Conservation (phyloP, 768 basidiomycete genomes). For the Hericium erinaceus region DNA sequence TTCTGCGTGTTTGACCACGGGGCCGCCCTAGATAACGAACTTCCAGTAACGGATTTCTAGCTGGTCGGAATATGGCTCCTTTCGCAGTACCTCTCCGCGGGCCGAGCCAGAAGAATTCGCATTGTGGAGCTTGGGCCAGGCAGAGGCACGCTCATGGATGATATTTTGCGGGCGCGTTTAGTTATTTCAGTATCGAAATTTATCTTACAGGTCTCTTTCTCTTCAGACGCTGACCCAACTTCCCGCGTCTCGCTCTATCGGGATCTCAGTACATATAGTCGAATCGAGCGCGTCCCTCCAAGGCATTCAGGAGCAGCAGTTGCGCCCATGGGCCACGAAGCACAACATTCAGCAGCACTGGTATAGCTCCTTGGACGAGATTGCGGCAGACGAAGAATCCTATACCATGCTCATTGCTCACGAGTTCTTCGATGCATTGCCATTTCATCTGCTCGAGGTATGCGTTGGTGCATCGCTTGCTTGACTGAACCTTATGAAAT, state of each 20-base stretch:
- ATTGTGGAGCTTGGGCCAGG: constrained; percentile 93
- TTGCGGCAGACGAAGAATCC: constrained; percentile 36
- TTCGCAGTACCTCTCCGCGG: constrained; percentile 58
- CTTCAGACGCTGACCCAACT: constrained; percentile 45
- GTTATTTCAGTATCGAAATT: not conserved
- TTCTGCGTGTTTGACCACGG: not conserved
- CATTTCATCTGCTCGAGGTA: constrained; percentile 85
- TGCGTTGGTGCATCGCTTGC: constrained; percentile 5
- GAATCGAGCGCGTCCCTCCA: constrained; percentile 72
- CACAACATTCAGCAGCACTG: constrained; percentile 43
- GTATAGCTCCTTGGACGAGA: constrained; percentile 65
- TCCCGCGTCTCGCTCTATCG: constrained; percentile 23
- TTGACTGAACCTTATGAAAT: not conserved
- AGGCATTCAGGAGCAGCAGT: constrained; percentile 45
- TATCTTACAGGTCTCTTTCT: not conserved
- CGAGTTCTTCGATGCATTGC: constrained; percentile 96
- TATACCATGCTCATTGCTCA: constrained; percentile 90
- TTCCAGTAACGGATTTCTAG: constrained; percentile 33
- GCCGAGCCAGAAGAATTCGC: constrained; percentile 41
- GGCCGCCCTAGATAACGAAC: constrained; percentile 30
- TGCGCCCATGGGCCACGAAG: constrained; percentile 25
- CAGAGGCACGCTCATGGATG: constrained; percentile 83
- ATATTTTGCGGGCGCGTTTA: constrained; percentile 68
- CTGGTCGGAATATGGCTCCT: constrained; percentile 82
- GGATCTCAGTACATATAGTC: constrained; percentile 58